Conservation (phyloP, 2,329 filamentous ascomycete genomes). For the Aspergillus sp. region DNA sequence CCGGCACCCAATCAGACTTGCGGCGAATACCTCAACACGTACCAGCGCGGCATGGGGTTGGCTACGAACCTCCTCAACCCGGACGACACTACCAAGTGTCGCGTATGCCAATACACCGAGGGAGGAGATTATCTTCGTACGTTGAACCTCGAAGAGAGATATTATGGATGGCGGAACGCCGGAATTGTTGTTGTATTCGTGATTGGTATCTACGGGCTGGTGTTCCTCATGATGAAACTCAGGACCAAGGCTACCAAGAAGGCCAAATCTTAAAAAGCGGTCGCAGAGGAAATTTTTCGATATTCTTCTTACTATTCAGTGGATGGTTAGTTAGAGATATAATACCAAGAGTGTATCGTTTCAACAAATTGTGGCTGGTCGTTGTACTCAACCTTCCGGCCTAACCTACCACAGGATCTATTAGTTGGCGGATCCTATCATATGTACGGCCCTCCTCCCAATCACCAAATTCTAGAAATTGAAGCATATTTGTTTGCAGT, state of each 20-base stretch:
- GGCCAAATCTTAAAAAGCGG: not conserved
- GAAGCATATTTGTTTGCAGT: too few relatives aligned
- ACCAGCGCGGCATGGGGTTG: slow-evolving; percentile 42
- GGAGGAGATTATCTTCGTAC: slow-evolving; percentile 55
- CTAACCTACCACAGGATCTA: too few relatives aligned
- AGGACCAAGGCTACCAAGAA: not conserved
- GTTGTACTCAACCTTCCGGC: too few relatives aligned
- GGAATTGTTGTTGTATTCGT: slow-evolving; percentile 7
- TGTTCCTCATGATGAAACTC: slow-evolving; percentile 3
- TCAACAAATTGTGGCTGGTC: too few relatives aligned
- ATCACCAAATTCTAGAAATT: too few relatives aligned
- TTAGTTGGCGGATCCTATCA: too few relatives aligned
- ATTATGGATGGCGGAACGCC: slow-evolving; percentile 7
- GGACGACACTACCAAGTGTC: slow-evolving; percentile 48
- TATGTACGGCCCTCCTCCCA: too few relatives aligned
- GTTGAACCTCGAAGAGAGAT: slow-evolving; percentile 39
- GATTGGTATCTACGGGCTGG: slow-evolving; percentile 6
- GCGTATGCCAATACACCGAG: slow-evolving; percentile 53
- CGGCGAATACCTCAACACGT: slow-evolving; percentile 49
- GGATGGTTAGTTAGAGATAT: too few relatives aligned
- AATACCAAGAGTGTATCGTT: too few relatives aligned
- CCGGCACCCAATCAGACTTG: slow-evolving; percentile 47
- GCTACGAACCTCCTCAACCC: slow-evolving; percentile 54
- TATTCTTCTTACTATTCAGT: too few relatives aligned
- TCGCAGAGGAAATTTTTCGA: too few relatives aligned